A percentile compares a stretch with the other conserved stretches of the same genome.
These are phyloP conservation scores for Cadophora sp. DNA, from an alignment of 2,329 filamentous ascomycete species.

Conservation along the genomic window DNA sequence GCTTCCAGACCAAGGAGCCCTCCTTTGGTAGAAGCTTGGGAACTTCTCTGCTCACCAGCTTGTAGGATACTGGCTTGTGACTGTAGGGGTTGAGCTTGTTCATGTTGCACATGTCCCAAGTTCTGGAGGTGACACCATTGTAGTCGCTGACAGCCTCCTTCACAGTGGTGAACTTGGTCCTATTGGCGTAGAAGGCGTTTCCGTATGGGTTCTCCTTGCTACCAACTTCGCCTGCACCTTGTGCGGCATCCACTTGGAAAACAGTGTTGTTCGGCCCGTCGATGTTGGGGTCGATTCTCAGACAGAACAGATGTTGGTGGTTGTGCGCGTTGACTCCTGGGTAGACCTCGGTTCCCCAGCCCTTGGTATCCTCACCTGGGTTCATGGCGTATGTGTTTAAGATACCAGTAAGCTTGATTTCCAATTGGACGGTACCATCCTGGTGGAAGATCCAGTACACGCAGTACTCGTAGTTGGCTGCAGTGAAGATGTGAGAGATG, in stretches of 20 bases:
- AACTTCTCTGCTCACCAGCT: slow-evolving; percentile 87
- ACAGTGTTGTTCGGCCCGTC: slow-evolving; percentile 87
- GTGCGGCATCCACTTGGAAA: slow-evolving; percentile 79
- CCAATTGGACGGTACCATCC: slow-evolving; percentile 89
- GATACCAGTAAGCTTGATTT: slow-evolving; percentile 91
- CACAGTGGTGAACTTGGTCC: slow-evolving; percentile 78
- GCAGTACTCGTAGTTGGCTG: slow-evolving; percentile 94
- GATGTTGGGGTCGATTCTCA: slow-evolving; percentile 86
- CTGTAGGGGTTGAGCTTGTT: slow-evolving; percentile 85
- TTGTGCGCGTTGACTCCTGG: slow-evolving; percentile 92
- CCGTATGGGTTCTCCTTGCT: slow-evolving; percentile 86
- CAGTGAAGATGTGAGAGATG: slow-evolving; percentile 91
- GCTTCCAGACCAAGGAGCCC: slow-evolving; percentile 73
- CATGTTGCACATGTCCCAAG: slow-evolving; percentile 91
- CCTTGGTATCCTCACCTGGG: slow-evolving; percentile 79
- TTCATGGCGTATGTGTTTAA: slow-evolving; percentile 89
- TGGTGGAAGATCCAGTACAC: slow-evolving; percentile 91
- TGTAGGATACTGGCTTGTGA: slow-evolving; percentile 85
- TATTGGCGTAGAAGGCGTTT: slow-evolving; percentile 87
- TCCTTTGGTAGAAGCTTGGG: slow-evolving; percentile 80
- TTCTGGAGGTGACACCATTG: slow-evolving; percentile 77
- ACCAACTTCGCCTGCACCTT: slow-evolving; percentile 76
- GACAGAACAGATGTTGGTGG: slow-evolving; percentile 93
- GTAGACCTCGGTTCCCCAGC: slow-evolving; percentile 92
- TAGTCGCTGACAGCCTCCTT: slow-evolving; percentile 78